Evolutionary conservation across 305 asterid genomes (phyloP), one percentile per base, ranked within the genome.

Genomic region (Fraxinus sp.): DNA sequence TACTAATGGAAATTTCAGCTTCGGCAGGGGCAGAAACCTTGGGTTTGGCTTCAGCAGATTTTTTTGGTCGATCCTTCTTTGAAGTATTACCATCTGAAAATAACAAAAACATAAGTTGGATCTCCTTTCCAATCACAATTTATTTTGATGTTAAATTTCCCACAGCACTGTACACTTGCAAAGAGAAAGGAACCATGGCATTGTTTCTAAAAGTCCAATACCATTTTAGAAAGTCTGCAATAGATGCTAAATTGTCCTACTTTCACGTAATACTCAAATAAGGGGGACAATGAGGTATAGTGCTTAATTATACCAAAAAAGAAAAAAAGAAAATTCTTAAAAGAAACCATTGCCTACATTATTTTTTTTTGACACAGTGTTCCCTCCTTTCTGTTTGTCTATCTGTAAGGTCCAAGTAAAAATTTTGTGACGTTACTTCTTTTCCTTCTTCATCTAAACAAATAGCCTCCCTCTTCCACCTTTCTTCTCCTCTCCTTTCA

Each of bases 1-100:
- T 89, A 87, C 90, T 86, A 72, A 96, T 87, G 55, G 97, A 75
- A 18, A 93, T 88, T 79, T 91, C 98, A 77, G 90, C 83, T 81
- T 91, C 94, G 77, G 87, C 87, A 7, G 91, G 75, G 77, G 92
- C 75, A 59, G 90, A 62, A 73, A 80, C 80, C 77, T 88, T 87
- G 11, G 90, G 85, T 82, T 92, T 89, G 24, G 92, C 79, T 73
- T 87, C 94, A 77, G 91, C 89, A 85, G 95, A 87, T 86, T 93
- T 93, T 86, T 86, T 87, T 52, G 95, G 81, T 41, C 86, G 86
- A 52, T 85, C 95, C 85, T 92, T 92, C 87, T 92, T 95, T 28
- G 76, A 24, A 33, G 90, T 77, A 64, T 87, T 90, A 41, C 87
- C 90, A 84, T 89, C 97, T 92, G 83, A 16, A 85, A 68, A 83